Percentiles rank a stretch among this genome's conserved stretches.
Evolutionary conservation across 768 basidiomycete species (phyloP).

Genomic region (Tulasnella sp.): DNA sequence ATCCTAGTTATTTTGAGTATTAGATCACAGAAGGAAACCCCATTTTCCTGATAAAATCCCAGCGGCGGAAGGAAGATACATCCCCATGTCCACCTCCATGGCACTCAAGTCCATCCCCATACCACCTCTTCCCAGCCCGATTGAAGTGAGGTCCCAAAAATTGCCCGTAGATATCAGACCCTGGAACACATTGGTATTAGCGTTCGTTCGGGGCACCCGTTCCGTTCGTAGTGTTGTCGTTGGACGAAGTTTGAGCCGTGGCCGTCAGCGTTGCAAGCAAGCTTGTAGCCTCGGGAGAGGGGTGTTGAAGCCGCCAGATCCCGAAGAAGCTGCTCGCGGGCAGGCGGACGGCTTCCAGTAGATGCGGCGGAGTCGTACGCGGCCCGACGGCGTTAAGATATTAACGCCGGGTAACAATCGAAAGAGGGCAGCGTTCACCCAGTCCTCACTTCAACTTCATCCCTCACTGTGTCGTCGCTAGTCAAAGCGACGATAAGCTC

Average conservation of each 20-base stretch:
- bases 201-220: not conserved
- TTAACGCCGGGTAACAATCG: too few species aligned
- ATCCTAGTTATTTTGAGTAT: not conserved
- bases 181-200: not conserved
- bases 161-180: not conserved
- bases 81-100: not conserved
- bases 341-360: too few species aligned
- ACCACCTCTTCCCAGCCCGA: not conserved
- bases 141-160: not conserved
- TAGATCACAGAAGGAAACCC: too few species aligned
- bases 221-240: not conserved
- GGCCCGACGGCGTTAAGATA: too few species aligned
- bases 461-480: too few species aligned
- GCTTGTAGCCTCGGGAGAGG: slow-evolving; percentile 29
- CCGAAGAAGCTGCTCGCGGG: too few species aligned
- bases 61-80: not conserved
- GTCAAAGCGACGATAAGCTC: too few species aligned
- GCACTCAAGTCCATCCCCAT: not conserved
- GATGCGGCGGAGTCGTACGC: too few species aligned
- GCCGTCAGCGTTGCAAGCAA: slow-evolving; percentile 30
- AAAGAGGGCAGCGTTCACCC: too few species aligned
- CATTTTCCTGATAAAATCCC: too few species aligned
- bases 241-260: not conserved
- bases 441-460: too few species aligned
- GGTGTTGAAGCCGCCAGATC: too few species aligned